These are phyloP conservation scores for Prosopis cineraria DNA, from an alignment of 306 rosid genomes.

Conservation along the genomic window DNA sequence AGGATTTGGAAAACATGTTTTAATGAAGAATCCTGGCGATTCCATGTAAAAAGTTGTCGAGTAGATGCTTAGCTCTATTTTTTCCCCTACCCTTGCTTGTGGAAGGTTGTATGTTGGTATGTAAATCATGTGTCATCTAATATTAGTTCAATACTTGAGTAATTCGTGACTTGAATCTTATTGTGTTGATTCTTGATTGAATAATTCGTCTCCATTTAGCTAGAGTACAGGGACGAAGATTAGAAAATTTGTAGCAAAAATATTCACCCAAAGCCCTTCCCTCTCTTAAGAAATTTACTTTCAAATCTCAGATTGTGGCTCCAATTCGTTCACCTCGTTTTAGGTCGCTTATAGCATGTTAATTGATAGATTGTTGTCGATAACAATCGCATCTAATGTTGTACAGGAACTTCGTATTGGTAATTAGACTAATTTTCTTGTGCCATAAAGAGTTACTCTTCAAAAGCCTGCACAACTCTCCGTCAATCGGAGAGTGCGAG, in stretches of 20 bases:
- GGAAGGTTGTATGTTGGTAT: conserved; percentile 29
- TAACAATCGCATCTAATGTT: too few species aligned
- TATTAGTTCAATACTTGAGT: too few species aligned
- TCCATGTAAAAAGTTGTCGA: conserved; percentile 32
- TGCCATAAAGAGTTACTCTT: too few species aligned
- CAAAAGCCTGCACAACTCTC: too few species aligned
- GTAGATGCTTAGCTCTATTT: conserved; percentile 24
- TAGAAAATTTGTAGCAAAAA: background rate
- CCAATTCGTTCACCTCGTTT: background rate
- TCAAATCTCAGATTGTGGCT: background rate
- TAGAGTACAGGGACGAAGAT: background rate
- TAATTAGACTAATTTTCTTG: too few species aligned
- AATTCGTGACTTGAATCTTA: background rate
- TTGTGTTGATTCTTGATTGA: background rate
- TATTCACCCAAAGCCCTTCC: background rate
- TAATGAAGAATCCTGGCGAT: conserved; percentile 61
- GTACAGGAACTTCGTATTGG: too few species aligned
- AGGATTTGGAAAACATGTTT: conserved; percentile 71
- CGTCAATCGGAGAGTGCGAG: too few species aligned
- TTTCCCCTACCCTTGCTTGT: background rate
- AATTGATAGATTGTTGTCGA: background rate
- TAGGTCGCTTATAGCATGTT: background rate
- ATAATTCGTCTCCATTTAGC: background rate
- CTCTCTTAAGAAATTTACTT: background rate
- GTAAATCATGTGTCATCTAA: conserved; percentile 21